Base-by-base conservation (phyloP, 176 grass and related monocot species). In the Zoysia pacifica region DNA sequence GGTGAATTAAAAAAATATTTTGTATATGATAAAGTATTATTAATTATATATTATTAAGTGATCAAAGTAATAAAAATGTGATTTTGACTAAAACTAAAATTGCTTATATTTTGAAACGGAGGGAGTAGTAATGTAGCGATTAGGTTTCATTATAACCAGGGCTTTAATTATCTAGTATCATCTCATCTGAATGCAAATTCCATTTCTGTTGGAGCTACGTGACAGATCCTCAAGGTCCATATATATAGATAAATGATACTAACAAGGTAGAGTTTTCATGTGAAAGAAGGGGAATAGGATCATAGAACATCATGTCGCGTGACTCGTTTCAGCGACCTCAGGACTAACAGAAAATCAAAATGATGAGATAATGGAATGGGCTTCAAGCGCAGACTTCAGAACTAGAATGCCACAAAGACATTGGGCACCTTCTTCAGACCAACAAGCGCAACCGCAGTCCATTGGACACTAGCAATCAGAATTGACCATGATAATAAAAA, bases 331-430 rank as follows among this genome's bases (percentile, higher is more conserved):
- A 73, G 51, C 39, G 38, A 59, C 84, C 72, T 79, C 56, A 76
- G 66, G 66, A 72, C 78, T 66, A 81, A 72, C 87, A 59, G 82
- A 67, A 85, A 70, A 62, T 48, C 66, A 49, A 85, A 65, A 75
- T 70, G 54, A 70, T 79, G 77, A 73, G 53, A 82, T 65, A 68
- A 61, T 69, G 64, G 72, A 42, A 51, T 77, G 61, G 61, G 41
- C 48, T 79, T 59, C 52, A 15, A 36, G 52, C 14, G 73, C 72
- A 50, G 46, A 64, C 72, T 85, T 83, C 58, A 75, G 64, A 59
- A 47, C 50, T 47, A 65, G 76, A n/a, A 84, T 84, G 80, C 77
- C 81, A 73, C 7, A 82, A 65, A 81, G 89, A 68, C 85, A 76
- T 61, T 72, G 40, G 11, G 51, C 62, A 68, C 52, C 78, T 51